Conservation (phyloP, 208 protist genomes). For the Trypanosomatidae sp. region DNA sequence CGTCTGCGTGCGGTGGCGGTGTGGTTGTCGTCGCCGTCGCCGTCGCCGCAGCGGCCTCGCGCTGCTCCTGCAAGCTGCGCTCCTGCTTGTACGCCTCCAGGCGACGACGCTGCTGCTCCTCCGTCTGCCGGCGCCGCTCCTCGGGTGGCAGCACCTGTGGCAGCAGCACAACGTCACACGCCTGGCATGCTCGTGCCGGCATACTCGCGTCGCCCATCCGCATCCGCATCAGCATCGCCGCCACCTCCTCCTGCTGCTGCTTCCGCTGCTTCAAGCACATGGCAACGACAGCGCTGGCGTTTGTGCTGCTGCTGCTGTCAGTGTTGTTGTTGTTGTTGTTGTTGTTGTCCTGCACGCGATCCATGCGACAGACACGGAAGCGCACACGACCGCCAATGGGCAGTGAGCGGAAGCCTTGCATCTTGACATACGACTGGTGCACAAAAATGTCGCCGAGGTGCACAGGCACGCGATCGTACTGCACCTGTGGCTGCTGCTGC, state of each 20-base stretch:
- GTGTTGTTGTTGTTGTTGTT: constrained; percentile 3
- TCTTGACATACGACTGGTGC: constrained; percentile 47
- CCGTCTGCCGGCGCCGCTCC: no score
- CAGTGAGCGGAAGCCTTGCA: constrained; percentile 39
- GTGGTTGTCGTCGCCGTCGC: constrained; percentile 1
- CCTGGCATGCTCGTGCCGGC: constrained; percentile 19
- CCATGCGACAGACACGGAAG: constrained; percentile 13
- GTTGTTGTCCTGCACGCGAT: neutral
- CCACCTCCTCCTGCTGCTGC: neutral
- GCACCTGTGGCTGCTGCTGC: neutral
- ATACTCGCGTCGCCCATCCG: no score
- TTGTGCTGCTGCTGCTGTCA: no score
- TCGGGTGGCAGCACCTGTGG: constrained; percentile 4
- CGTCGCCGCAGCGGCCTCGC: constrained; percentile 1
- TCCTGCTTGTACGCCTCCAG: neutral
- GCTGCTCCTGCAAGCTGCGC: neutral
- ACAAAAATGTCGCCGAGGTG: constrained; percentile 45
- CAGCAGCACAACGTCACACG: constrained; percentile 24
- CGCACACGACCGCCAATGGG: constrained; percentile 28
- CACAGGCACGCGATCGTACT: constrained; percentile 10
- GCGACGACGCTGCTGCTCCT: neutral
- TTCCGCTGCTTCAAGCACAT: neutral
- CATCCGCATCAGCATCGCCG: neutral
- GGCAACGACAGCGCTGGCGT: neutral
- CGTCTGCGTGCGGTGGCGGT: no score